Evolutionary conservation across 164 flowering plant genomes (phyloP), one percentile per base, ranked within the genome.

Genomic region (Buxus sempervirens): DNA sequence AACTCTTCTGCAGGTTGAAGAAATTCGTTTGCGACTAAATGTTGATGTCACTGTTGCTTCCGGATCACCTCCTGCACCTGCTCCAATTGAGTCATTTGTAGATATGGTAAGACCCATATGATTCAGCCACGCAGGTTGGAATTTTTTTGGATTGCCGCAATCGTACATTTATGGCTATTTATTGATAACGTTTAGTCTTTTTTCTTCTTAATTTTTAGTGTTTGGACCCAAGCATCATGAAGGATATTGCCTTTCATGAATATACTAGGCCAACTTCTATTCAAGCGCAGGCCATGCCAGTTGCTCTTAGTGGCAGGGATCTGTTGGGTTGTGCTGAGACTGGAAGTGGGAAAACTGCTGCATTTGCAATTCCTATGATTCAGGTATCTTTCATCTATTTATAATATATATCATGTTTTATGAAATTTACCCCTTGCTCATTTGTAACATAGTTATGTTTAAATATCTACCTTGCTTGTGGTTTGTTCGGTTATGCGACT

Each of bases 281-380:
- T 62, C 90, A 88, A 76, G 82, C 85, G 16, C 87, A 85, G 62
- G 87, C 92, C 54, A 80, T 85, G 83, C 88, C 92, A 5, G 78
- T 88, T 60, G 90, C 86, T 61, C 87, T 88, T 9, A 73, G 82
- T 65, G 90, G 90, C 62, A 75, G 83, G 74, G 89, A 85, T 76
- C 75, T 88, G 57, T 66, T 87, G 69, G 91, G 85, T 63, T 81
- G 86, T 74, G 91, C 91, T 42, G 85, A 85, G 75, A 87, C 91
- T 65, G 91, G 91, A 24, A 80, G 84, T 67, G 91, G 92, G 5
- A 88, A 88, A 76, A 88, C 92, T 41, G 91, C 91, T 77, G 89
- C 91, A 22, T 87, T 85, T 58, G 6, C 82, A 15, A 80, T 87
- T 65, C 89, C 91, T 18, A 85, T 87, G 88, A 85, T 86, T 72